A percentile compares a stretch with the other conserved stretches of the same genome.
These are phyloP conservation scores for Diddensiella caesifluorescens DNA, from an alignment of 805 yeast species.

Conservation along the genomic window DNA sequence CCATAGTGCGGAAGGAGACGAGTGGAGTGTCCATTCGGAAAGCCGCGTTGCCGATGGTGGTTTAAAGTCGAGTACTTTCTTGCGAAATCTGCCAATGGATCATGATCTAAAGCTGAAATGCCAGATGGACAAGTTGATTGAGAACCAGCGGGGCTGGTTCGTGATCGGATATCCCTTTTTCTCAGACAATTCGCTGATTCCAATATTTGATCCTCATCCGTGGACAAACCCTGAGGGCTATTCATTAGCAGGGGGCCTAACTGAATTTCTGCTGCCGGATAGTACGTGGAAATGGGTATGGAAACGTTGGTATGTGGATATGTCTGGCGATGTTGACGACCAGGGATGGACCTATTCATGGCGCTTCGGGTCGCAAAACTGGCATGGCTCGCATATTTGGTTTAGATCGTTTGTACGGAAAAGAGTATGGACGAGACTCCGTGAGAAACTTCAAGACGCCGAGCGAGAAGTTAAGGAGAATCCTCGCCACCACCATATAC, in stretches of 20 bases:
- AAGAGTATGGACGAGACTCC: conserved; percentile 54
- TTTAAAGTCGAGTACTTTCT: too few species aligned
- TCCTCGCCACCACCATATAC: not conserved
- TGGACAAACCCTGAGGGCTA: conserved; percentile 33
- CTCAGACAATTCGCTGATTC: conserved; percentile 32
- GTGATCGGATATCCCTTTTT: conserved; percentile 36
- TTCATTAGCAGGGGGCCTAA: conserved; percentile 29
- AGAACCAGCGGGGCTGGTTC: conserved; percentile 39
- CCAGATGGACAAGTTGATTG: conserved; percentile 32
- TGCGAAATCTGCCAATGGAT: not conserved
- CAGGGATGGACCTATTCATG: conserved; percentile 78
- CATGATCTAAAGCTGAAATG: not conserved
- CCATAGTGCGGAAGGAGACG: not conserved
- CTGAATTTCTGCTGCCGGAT: conserved; percentile 44
- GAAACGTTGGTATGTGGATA: conserved; percentile 67
- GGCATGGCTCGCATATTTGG: conserved; percentile 58
- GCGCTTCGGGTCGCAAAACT: conserved; percentile 41
- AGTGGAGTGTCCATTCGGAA: not conserved
- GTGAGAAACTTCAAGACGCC: conserved; percentile 10
- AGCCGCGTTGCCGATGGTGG: too few species aligned
- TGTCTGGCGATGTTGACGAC: conserved; percentile 68
- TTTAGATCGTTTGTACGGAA: conserved; percentile 61
- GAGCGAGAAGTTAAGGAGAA: not conserved
- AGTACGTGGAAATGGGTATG: conserved; percentile 62
- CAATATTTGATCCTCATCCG: conserved; percentile 34